Base-by-base conservation (phyloP, 2,329 filamentous ascomycete genomes). In the Botryotinia calthae region DNA sequence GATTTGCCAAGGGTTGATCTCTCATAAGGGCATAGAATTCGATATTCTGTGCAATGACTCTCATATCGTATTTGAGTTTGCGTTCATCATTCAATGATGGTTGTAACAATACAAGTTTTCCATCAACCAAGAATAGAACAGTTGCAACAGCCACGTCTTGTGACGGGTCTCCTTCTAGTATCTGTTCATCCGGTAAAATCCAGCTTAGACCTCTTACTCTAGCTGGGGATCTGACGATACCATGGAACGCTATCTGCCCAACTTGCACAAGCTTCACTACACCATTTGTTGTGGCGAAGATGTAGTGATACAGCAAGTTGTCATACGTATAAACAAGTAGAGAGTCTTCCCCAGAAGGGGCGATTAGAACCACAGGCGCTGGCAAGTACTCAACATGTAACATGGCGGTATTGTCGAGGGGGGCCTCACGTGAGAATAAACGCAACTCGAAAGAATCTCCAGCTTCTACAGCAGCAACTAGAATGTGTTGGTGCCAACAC, bases 401-500 rank as follows among this genome's bases (percentile, higher is more conserved):
- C 40, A 93, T 85, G 31, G 91, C 89, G 20, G 89, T 88, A 77
- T 87, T 89, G 77, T 94, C 92, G 28, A 99, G 87, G 18, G 90
- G 85, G 40, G 91, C 87, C 81, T 99, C 96, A 73, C 97, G 90
- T 1, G 95, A 97, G 82, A 95, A 98, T 25, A 99, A 86, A n/a
- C 96, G 92, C 67, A 99, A 84, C 84, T 97, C 92, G 78, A 94
- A 94, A 34, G 90, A 90, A 76, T 90, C 88, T 77, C 92, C 93
- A 71, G 89, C 90, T 82, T 99, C 96, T n/a, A 98, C 91, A 6
- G 95, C 94, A 56, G 94, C 95, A 72, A 98, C 93, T 28, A 99
- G 86, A 46, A 98, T 93, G 82, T 99, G 95, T 77, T 97, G 94
- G 80, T 97, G 95, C 96, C 96, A 99, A 81, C 95, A 98, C 95